Base-by-base conservation (phyloP, 129 eudicot genomes). In the Escallonia rubra region DNA sequence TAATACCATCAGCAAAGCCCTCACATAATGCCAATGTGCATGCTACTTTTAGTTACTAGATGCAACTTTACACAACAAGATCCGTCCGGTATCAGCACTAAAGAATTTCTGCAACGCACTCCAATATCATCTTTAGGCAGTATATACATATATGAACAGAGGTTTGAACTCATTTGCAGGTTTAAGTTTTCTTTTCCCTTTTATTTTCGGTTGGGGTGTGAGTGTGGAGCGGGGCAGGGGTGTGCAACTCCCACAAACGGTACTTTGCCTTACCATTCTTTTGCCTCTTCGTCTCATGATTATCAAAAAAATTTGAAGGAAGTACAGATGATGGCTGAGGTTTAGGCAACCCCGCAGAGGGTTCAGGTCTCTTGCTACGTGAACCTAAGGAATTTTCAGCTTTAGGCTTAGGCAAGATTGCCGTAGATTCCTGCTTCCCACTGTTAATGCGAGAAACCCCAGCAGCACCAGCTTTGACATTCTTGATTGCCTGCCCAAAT, bases 301-400 rank as follows among this genome's bases (percentile, higher is more conserved):
- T 77, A 67, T 93, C 96, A 72, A 93, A 89, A 75, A 91, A 91
- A 68, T 77, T 69, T 10, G 86, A 77, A 75, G 96, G 95, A 73
- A 93, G 95, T 55, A 14, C 68, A 58, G 89, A 72, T 58, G 90
- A 65, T 59, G 73, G 51, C 51, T 55, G 79, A 41, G 85, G 50
- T 63, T 71, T 79, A 66, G 81, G 80, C 74, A 72, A 51, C 59
- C 44, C 61, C 10, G 64, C 47, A 23, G 80, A 75, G 23, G 81
- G 71, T 53, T 64, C 82, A 57, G 66, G 65, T 69, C 72, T 85
- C 61, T 53, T 68, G 16, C 62, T 72, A 62, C 64, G 41, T 58
- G 79, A 45, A 72, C 68, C 84, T 10, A 50, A 45, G 15, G 75
- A 63, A 46, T 11, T 42, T 57, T 80, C 86, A 23, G 80, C 43